phyloP scores from a whole-genome alignment of 257 asterid species.

The Ilex asprella region DNA sequence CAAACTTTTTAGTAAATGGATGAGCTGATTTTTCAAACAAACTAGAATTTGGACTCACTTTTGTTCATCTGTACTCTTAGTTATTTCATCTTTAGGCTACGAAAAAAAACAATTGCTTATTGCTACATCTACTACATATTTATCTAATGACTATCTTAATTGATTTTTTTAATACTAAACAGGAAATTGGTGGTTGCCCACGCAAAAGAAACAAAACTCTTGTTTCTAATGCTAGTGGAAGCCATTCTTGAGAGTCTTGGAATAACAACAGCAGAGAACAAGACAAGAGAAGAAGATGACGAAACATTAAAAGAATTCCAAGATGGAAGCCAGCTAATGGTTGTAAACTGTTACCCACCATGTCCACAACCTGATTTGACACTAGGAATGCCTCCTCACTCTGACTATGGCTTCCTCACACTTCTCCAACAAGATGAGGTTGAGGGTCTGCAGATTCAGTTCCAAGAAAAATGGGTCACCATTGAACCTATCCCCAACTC shows the following conservation, averaged over 20 bases:
- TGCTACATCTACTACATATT: too few species aligned
- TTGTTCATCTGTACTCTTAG: too few species aligned
- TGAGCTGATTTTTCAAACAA: too few species aligned
- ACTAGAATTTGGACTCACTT: too few species aligned
- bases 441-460: slow-evolving; percentile 62
- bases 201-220: slow-evolving; percentile 41
- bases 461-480: slow-evolving; percentile 47
- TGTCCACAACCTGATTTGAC: slow-evolving; percentile 92
- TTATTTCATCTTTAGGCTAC: too few species aligned
- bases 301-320: slow-evolving; percentile 35
- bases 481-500: slow-evolving; percentile 73
- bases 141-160: too few species aligned
- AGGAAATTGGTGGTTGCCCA: slow-evolving; percentile 52
- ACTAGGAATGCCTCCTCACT: slow-evolving; percentile 87
- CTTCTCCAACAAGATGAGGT: slow-evolving; percentile 86
- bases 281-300: slow-evolving; percentile 21
- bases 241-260: slow-evolving; percentile 80
- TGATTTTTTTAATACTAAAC: slow-evolving; percentile 5
- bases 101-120: too few species aligned
- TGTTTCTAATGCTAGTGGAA: slow-evolving; percentile 55
- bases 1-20: too few species aligned
- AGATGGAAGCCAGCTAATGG: slow-evolving; percentile 90
- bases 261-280: slow-evolving; percentile 22
- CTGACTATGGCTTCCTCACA: slow-evolving; percentile 80
- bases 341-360: slow-evolving; percentile 72